Conservation (phyloP, 2,329 filamentous ascomycete species). For the Colletotrichum orbiculare region DNA sequence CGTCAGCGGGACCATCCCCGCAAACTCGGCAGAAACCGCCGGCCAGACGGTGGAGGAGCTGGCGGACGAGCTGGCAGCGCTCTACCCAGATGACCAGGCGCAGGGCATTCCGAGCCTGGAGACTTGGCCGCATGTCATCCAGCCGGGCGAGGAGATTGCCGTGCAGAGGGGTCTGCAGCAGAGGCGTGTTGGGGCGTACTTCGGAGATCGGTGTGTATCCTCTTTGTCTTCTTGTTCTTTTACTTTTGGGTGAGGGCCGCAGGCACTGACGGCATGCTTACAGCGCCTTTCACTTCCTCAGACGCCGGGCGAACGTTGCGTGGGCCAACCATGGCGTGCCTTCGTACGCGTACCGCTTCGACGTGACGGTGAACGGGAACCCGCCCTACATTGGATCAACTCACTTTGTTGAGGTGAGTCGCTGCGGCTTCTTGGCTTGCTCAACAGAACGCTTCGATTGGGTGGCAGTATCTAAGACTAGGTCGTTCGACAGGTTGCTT, state of each 20-base stretch:
- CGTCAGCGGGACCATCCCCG: conserved; percentile 32
- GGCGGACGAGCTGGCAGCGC: conserved; percentile 38
- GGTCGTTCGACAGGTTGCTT: conserved; percentile 44
- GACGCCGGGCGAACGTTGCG: conserved; percentile 42
- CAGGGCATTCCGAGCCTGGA: conserved; percentile 48
- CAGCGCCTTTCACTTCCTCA: conserved; percentile 41
- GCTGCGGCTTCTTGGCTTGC: neutral
- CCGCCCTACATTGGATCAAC: conserved; percentile 40
- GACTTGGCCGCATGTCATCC: conserved; percentile 46
- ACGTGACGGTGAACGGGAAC: conserved; percentile 44
- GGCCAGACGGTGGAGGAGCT: conserved; percentile 41
- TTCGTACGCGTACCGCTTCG: conserved; percentile 47
- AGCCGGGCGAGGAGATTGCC: conserved; percentile 41
- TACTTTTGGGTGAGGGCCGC: neutral
- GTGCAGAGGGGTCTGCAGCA: conserved; percentile 43
- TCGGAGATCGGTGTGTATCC: conserved; percentile 38
- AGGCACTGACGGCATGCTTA: conserved; percentile 22
- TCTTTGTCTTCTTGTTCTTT: conserved; percentile 4
- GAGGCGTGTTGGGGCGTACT: conserved; percentile 44
- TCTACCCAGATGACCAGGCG: conserved; percentile 47
- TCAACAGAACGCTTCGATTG: no score
- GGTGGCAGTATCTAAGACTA: no score
- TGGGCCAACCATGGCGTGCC: conserved; percentile 43
- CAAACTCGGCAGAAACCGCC: conserved; percentile 30
- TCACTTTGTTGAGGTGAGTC: conserved; percentile 53